These are phyloP conservation scores for Boletus tylopilopsis DNA, from an alignment of 768 basidiomycete species.

Conservation along the genomic window DNA sequence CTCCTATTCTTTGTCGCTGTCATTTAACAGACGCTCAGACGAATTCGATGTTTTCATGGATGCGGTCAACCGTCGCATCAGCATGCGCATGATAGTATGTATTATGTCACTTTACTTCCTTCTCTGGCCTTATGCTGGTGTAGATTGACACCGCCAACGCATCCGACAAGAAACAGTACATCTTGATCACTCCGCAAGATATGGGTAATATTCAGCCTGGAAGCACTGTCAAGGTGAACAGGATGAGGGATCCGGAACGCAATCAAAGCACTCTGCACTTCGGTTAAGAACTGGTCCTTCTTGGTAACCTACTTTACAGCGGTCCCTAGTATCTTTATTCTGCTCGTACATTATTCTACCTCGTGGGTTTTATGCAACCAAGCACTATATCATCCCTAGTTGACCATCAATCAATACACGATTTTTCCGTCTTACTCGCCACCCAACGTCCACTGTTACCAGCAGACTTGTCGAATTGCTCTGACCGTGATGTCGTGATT, in stretches of 20 bases:
- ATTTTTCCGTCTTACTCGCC: slow-evolving; percentile 4
- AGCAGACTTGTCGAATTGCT: slow-evolving; percentile 14
- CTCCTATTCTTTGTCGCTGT: not conserved
- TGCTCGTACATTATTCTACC: slow-evolving; percentile 4
- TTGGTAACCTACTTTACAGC: not conserved
- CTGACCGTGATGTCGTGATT: slow-evolving; percentile 34
- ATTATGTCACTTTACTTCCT: not conserved
- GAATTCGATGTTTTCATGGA: slow-evolving; percentile 99
- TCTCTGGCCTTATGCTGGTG: slow-evolving; percentile 5
- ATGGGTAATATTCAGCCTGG: slow-evolving; percentile 73
- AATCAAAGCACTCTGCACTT: slow-evolving; percentile 48
- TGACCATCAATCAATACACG: too few relatives aligned
- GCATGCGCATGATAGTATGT: slow-evolving; percentile 92
- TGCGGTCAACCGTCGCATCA: slow-evolving; percentile 84
- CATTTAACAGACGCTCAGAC: slow-evolving; percentile 43
- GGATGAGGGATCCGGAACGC: slow-evolving; percentile 80
- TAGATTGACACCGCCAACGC: slow-evolving; percentile 88
- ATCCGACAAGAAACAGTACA: slow-evolving; percentile 86
- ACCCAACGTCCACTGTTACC: not conserved
- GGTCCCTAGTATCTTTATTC: slow-evolving; percentile 7
- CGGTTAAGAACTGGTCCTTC: not conserved
- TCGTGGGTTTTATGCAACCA: not conserved
- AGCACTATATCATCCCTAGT: not conserved
- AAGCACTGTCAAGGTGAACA: slow-evolving; percentile 66
- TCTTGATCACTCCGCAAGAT: slow-evolving; percentile 94